Base-by-base conservation (phyloP, 2,329 filamentous ascomycete genomes). In the Harringtonia lauricola region DNA sequence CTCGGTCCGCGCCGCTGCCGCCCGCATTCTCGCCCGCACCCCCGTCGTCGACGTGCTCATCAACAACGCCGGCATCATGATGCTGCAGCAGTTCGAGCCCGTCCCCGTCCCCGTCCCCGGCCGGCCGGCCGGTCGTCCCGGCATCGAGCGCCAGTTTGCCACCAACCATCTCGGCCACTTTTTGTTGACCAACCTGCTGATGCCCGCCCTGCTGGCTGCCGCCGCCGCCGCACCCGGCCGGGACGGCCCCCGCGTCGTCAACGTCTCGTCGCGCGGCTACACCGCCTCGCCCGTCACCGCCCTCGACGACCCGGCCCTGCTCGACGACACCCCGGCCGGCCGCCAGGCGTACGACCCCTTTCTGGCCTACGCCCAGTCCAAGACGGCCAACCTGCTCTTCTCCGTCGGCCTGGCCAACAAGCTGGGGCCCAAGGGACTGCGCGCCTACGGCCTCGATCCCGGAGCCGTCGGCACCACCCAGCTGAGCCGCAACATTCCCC, bases 111-210 rank as follows among this genome's bases (percentile, higher is more conserved):
- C 55, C 24, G 24, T 26, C 7, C 24, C 24, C 7, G 24, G 24
- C 24, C 24, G 10, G 7, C 24, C 24, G 7, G 24, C 24, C 24
- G 24, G 24, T 10, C 7, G 24, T 10, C 24, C 24, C 14, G 64
- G 64, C 1, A 54, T 63, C 35, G 67, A 69, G 54, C 53, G 55
- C 43, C 65, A 68, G 46, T 64, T 71, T 3, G 68, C 63, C 8
- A 62, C 64, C n/a, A 74, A 74, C 52, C 65, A 74, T 50, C 51
- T 74, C 12, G 65, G 68, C 1, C 67, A 71, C 37, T 72, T 72
- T 49, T 52, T 71, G 5, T 58, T 74, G 21, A 66, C 69, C 2
- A 68, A 69, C 48, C 57, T 72, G 24, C 59, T 74, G 15, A 53
- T 68, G 40, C 64, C 67, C 0, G 63, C 65, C n/a, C 49, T 74